Evolutionary conservation across 805 yeast species (phyloP).

Genomic region (Candida incommunis): DNA sequence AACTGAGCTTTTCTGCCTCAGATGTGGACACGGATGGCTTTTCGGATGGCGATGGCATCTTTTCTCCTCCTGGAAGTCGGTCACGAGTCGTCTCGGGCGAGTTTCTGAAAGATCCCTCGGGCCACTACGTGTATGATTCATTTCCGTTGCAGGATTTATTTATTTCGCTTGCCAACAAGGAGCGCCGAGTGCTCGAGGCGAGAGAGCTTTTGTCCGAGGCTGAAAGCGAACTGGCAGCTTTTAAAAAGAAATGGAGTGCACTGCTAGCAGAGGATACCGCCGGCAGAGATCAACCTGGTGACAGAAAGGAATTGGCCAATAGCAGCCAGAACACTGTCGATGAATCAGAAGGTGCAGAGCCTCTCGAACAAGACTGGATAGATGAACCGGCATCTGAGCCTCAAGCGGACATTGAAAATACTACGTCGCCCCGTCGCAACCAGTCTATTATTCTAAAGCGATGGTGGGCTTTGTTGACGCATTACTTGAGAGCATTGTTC

Average conservation of each 20-base stretch:
- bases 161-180: conserved; percentile 20
- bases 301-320: no score
- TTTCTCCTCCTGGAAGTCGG: background rate
- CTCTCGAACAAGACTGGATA: background rate
- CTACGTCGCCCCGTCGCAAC: no score
- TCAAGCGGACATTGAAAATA: no score
- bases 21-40: background rate
- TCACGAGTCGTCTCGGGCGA: background rate
- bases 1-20: background rate
- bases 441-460: background rate
- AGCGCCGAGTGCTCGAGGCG: conserved; percentile 22
- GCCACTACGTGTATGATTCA: background rate
- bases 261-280: conserved; percentile 4
- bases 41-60: background rate
- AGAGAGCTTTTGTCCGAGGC: conserved; percentile 16
- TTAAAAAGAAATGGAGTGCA: conserved; percentile 11
- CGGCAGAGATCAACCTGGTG: no score
- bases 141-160: conserved; percentile 17
- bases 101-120: background rate
- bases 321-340: background rate
- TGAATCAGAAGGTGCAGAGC: background rate
- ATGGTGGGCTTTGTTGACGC: background rate
- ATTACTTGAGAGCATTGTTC: background rate
- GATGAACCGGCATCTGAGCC: no score
- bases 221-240: conserved; percentile 14